A percentile compares a stretch with the other conserved stretches of the same genome.
These are phyloP conservation scores for Penicillium sp. DNA, from an alignment of 2,329 filamentous ascomycete genomes.

Conservation along the genomic window DNA sequence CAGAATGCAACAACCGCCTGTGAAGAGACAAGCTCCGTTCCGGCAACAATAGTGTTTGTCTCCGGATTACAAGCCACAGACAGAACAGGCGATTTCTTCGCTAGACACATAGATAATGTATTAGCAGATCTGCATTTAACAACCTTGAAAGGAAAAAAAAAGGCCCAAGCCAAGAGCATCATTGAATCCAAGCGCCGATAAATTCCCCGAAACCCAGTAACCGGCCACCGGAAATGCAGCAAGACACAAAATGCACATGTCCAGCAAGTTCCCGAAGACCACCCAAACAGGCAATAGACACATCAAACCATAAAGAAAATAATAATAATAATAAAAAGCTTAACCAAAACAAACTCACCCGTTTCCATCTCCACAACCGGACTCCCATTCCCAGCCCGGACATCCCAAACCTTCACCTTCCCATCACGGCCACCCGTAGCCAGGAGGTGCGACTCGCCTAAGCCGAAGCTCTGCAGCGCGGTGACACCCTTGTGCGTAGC, in stretches of 20 bases:
- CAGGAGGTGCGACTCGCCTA: conserved; percentile 22
- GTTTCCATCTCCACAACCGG: conserved; percentile 30
- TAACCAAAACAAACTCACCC: conserved; percentile 22
- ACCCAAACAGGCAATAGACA: conserved; percentile 3
- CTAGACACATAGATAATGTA: conserved; percentile 24
- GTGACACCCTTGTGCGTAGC: conserved; percentile 34
- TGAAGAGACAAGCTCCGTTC: conserved; percentile 45
- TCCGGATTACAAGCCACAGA: conserved; percentile 44
- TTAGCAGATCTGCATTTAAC: conserved; percentile 9
- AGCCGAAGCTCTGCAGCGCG: conserved; percentile 26
- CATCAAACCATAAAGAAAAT: conserved; percentile 1
- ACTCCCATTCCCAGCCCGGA: conserved; percentile 22
- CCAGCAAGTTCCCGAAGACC: conserved; percentile 1
- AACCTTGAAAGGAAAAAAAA: neutral
- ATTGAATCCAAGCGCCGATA: conserved; percentile 8
- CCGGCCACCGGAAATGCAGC: conserved; percentile 4
- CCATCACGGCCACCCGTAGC: conserved; percentile 37
- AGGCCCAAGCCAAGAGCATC: conserved; percentile 1
- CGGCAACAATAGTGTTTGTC: conserved; percentile 45
- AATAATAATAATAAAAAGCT: neutral
- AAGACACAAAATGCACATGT: conserved; percentile 1
- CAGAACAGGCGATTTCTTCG: conserved; percentile 44
- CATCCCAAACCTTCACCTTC: conserved; percentile 37
- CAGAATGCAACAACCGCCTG: conserved; percentile 39
- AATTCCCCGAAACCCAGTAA: conserved; percentile 14